These are phyloP conservation scores for Magnusiomyces ingens DNA, from an alignment of 1,139 yeast species.

Conservation along the genomic window DNA sequence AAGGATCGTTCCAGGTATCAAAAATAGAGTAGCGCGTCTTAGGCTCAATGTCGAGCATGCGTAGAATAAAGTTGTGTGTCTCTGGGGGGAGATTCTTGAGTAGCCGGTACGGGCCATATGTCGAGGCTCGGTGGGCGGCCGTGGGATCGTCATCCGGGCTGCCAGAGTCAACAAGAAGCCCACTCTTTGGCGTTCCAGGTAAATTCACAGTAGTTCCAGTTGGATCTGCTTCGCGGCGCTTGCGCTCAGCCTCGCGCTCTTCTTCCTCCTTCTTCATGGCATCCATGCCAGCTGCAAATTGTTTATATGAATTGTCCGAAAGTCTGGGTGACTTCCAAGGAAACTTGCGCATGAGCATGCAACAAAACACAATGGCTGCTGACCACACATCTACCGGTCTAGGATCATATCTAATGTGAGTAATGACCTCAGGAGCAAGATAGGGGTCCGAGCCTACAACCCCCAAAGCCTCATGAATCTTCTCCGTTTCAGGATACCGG, in stretches of 20 bases:
- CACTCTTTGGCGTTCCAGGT: background rate
- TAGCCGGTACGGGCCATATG: slow-evolving; percentile 30
- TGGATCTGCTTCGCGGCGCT: slow-evolving; percentile 2
- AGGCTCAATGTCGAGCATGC: slow-evolving; percentile 35
- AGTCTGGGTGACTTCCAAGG: slow-evolving; percentile 97
- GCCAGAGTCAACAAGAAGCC: background rate
- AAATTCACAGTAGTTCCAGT: background rate
- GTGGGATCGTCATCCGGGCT: background rate
- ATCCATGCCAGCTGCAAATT: slow-evolving; percentile 37
- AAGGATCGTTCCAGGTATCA: slow-evolving; percentile 71
- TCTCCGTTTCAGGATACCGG: slow-evolving; percentile 81
- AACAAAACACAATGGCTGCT: slow-evolving; percentile 83
- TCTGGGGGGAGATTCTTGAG: slow-evolving; percentile 32
- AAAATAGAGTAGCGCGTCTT: slow-evolving; percentile 63
- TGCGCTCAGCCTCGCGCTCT: background rate
- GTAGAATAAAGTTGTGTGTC: slow-evolving; percentile 28
- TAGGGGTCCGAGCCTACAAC: slow-evolving; percentile 94
- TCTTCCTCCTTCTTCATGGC: slow-evolving; percentile 6
- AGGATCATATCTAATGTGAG: slow-evolving; percentile 75
- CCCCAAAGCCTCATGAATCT: slow-evolving; percentile 76
- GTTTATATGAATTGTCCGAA: slow-evolving; percentile 73
- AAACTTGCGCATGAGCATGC: slow-evolving; percentile 89
- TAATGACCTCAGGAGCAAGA: slow-evolving; percentile 89
- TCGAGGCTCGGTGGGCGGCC: slow-evolving; percentile 7
- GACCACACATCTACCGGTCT: slow-evolving; percentile 96